These are phyloP conservation scores for Leccinum laetum DNA, from an alignment of 1,284 basidiomycete species.

Conservation along the genomic window DNA sequence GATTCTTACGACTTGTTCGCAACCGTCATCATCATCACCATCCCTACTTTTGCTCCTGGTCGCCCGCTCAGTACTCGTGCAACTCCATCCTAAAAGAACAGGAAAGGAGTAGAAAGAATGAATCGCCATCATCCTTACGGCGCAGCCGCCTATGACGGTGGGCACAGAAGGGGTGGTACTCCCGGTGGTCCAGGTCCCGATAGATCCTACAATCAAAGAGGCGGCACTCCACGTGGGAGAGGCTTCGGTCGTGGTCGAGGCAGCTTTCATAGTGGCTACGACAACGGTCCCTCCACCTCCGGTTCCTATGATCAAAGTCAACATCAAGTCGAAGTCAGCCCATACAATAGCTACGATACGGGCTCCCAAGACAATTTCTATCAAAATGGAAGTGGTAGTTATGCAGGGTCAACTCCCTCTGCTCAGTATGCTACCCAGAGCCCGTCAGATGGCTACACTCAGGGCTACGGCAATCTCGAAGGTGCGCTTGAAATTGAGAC, in stretches of 20 bases:
- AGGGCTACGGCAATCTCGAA: slow-evolving; percentile 69
- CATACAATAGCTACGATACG: slow-evolving; percentile 67
- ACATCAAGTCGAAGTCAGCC: slow-evolving; percentile 55
- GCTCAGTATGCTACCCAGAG: slow-evolving; percentile 44
- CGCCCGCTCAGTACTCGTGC: slow-evolving; percentile 29
- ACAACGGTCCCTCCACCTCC: slow-evolving; percentile 34
- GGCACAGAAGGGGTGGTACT: slow-evolving; percentile 60
- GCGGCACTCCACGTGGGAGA: slow-evolving; percentile 60
- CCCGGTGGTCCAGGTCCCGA: slow-evolving; percentile 68
- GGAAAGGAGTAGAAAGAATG: slow-evolving; percentile 44
- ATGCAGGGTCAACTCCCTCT: slow-evolving; percentile 46
- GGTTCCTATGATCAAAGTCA: slow-evolving; percentile 62
- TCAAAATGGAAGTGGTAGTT: slow-evolving; percentile 53
- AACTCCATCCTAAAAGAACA: slow-evolving; percentile 30
- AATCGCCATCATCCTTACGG: slow-evolving; percentile 87
- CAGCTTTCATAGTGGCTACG: slow-evolving; percentile 54
- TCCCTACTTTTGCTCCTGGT: slow-evolving; percentile 24
- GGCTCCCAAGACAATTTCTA: slow-evolving; percentile 63
- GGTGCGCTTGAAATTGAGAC: slow-evolving; percentile 76
- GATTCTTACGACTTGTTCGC: slow-evolving; percentile 10
- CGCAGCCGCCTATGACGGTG: slow-evolving; percentile 59
- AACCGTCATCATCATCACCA: slow-evolving; percentile 30
- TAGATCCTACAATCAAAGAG: slow-evolving; percentile 68
- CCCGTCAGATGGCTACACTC: slow-evolving; percentile 46
- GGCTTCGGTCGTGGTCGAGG: slow-evolving; percentile 63